Evolutionary conservation across 495 filamentous ascomycete species (phyloP).

Genomic region (Rhypophila decipiens): DNA sequence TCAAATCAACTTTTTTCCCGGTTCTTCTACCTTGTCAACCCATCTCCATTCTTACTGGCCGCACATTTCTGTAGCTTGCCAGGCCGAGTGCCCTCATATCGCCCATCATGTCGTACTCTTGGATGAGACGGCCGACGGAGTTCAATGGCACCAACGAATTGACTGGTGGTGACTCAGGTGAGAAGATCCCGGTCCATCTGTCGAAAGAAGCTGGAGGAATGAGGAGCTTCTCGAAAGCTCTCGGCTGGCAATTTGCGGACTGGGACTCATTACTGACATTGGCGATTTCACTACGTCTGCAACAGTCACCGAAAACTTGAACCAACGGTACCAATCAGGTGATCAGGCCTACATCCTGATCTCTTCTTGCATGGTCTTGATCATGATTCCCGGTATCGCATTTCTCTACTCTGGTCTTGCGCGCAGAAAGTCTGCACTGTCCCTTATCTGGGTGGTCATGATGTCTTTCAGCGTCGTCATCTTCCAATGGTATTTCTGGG

Average conservation of each 20-base stretch:
- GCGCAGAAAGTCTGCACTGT: conserved; percentile 89
- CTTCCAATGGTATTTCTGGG: conserved; percentile 99
- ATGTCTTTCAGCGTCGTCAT: conserved; percentile 83
- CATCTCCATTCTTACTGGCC: no score
- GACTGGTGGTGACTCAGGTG: conserved; percentile 78
- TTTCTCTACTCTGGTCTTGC: conserved; percentile 99
- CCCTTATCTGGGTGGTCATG: conserved; percentile 90
- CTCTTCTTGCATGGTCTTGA: conserved; percentile 85
- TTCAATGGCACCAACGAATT: conserved; percentile 71
- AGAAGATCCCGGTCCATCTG: conserved; percentile 25
- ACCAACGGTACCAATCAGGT: conserved; percentile 70
- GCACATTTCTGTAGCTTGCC: no score
- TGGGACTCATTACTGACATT: background rate
- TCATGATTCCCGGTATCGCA: conserved; percentile 92
- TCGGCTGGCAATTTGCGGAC: background rate
- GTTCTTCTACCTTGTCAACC: no score
- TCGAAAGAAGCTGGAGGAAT: background rate
- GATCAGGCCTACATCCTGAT: conserved; percentile 84
- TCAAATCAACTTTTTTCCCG: no score
- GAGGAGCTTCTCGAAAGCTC: background rate
- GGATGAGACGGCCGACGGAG: conserved; percentile 65
- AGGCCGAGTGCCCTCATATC: no score
- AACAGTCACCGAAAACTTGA: conserved; percentile 66
- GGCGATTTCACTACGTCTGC: conserved; percentile 15
- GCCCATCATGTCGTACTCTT: conserved; percentile 65